Percentiles rank a stretch among this genome's conserved stretches.
These are phyloP conservation scores for Chaetoceros tenuissimus DNA, from an alignment of 108 stramenopile genomes.

Conservation along the genomic window DNA sequence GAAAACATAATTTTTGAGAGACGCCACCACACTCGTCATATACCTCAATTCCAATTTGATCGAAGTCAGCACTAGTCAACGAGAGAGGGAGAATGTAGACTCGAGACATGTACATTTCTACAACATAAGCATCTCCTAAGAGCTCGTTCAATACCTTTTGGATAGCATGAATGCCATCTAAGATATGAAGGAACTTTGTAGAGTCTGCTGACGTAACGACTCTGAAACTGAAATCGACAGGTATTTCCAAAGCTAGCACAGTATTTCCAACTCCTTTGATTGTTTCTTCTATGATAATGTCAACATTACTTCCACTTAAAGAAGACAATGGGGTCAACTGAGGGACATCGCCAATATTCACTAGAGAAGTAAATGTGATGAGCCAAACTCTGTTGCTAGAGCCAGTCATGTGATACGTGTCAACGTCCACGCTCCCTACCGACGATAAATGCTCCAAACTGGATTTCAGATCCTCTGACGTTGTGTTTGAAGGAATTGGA, in stretches of 20 bases:
- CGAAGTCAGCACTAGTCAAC: not conserved
- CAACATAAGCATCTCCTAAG: not conserved
- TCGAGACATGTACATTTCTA: not conserved
- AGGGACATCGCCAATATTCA: constrained; percentile 35
- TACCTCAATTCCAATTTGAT: not conserved
- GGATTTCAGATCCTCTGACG: constrained; percentile 20
- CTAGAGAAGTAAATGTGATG: constrained; percentile 28
- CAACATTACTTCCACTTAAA: constrained; percentile 15
- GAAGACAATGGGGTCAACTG: constrained; percentile 15
- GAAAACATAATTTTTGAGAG: too few relatives aligned
- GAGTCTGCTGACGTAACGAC: not conserved
- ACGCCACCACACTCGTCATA: too few relatives aligned
- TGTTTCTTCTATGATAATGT: constrained; percentile 23
- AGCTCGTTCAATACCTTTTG: not conserved
- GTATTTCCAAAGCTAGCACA: not conserved
- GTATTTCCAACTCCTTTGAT: constrained; percentile 16
- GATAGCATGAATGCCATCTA: not conserved
- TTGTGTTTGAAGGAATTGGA: constrained; percentile 18
- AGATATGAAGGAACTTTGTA: not conserved
- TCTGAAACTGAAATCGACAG: not conserved
- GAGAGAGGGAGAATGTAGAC: not conserved
- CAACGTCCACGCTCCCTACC: constrained; percentile 15
- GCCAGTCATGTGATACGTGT: too few relatives aligned
- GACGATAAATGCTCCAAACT: constrained; percentile 16
- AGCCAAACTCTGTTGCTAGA: constrained; percentile 26